Evolutionary conservation across 179 eudicot genomes (phyloP).

Genomic region (Heliamphora ciliata): DNA sequence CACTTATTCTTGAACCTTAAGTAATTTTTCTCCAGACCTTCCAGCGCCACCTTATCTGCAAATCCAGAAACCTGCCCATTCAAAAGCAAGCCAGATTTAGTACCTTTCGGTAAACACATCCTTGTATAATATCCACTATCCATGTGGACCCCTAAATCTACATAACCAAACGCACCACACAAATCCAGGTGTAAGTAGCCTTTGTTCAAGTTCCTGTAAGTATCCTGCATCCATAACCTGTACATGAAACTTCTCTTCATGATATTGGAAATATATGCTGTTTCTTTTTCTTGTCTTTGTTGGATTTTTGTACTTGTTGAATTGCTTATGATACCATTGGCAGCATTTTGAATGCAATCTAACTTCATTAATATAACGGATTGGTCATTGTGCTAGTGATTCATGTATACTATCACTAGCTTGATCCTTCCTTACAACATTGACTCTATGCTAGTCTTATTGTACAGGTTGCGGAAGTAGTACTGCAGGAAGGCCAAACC

Average conservation of each 20-base stretch:
- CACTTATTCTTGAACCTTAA: no score
- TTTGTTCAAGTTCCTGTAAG: neutral
- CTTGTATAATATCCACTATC: neutral
- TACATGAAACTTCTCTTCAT: neutral
- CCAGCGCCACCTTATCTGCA: no score
- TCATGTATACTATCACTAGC: neutral
- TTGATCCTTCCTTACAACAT: constrained; percentile 3
- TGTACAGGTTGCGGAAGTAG: constrained; percentile 79
- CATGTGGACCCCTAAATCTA: neutral
- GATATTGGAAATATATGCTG: neutral
- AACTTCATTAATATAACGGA: neutral
- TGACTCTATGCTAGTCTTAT: constrained; percentile 7
- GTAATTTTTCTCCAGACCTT: no score
- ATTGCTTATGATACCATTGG: neutral
- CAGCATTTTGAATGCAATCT: neutral
- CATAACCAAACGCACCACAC: neutral
- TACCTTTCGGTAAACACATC: no score
- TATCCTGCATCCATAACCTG: neutral
- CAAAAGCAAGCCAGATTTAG: no score
- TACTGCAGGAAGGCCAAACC: constrained; percentile 56
- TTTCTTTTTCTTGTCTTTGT: neutral
- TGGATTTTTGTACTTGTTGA: neutral
- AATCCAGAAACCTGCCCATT: no score
- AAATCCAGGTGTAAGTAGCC: neutral
- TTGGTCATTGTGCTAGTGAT: neutral